Evolutionary conservation across 2,329 filamentous ascomycete genomes (phyloP).

Genomic region (Onygena corvina): DNA sequence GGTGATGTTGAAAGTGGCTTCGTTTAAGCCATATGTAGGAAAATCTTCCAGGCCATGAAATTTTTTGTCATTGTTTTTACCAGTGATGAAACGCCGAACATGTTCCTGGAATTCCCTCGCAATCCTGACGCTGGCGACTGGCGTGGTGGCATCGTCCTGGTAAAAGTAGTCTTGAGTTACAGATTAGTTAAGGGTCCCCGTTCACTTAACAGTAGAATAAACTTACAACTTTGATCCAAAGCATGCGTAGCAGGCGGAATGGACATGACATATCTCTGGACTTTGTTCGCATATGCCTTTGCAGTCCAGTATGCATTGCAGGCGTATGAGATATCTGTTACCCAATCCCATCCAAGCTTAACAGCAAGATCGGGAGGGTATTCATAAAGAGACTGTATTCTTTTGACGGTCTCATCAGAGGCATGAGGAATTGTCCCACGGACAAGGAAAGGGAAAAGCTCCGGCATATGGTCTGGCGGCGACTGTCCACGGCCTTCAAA

Average conservation of each 20-base stretch:
- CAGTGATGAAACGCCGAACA: slow-evolving; percentile 11
- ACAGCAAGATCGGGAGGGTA: slow-evolving; percentile 9
- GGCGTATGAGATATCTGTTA: slow-evolving; percentile 11
- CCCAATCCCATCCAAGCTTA: slow-evolving; percentile 14
- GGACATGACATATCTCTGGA: slow-evolving; percentile 13
- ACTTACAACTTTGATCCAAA: slow-evolving; percentile 13
- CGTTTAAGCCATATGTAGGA: slow-evolving; percentile 7
- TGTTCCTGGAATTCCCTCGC: slow-evolving; percentile 12
- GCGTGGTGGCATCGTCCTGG: slow-evolving; percentile 8
- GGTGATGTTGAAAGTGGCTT: slow-evolving; percentile 8
- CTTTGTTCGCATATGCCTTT: slow-evolving; percentile 8
- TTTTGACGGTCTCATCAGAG: slow-evolving; percentile 6
- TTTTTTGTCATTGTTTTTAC: slow-evolving; percentile 1
- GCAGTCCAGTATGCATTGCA: slow-evolving; percentile 12
- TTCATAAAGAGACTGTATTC: slow-evolving; percentile 11
- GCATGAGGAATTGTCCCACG: slow-evolving; percentile 10
- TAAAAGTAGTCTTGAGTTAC: slow-evolving; percentile 9
- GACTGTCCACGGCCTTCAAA: slow-evolving; percentile 9
- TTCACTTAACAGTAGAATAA: neutral
- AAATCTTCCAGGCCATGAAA: slow-evolving; percentile 5
- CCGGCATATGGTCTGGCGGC: slow-evolving; percentile 8
- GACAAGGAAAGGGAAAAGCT: slow-evolving; percentile 12
- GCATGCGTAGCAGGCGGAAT: slow-evolving; percentile 13
- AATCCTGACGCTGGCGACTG: slow-evolving; percentile 5
- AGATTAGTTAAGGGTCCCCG: neutral